These are phyloP conservation scores for Hypoxylon sp. DNA, from an alignment of 2,329 filamentous ascomycete genomes.

Conservation along the genomic window DNA sequence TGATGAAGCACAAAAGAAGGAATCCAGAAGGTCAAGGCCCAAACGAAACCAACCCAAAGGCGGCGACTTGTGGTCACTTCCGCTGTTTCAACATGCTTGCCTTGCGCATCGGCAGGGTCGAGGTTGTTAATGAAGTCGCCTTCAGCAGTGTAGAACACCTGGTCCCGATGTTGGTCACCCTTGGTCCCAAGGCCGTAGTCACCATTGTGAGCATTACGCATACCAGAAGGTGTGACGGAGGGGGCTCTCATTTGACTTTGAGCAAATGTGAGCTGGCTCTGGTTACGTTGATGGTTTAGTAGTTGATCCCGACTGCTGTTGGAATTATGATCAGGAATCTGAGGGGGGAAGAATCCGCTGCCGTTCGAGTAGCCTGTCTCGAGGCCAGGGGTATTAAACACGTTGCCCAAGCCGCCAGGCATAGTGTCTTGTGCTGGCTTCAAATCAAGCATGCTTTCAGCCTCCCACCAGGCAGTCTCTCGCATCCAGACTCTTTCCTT, in stretches of 20 bases:
- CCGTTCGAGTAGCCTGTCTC: conserved; percentile 78
- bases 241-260: conserved; percentile 62
- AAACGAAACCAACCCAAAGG: conserved; percentile 85
- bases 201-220: conserved; percentile 73
- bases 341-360: conserved; percentile 79
- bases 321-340: conserved; percentile 72
- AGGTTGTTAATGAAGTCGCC: conserved; percentile 77
- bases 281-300: conserved; percentile 70
- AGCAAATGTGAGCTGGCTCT: conserved; percentile 66
- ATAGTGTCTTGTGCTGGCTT: conserved; percentile 72
- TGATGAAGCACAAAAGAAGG: conserved; percentile 86
- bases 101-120: conserved; percentile 83
- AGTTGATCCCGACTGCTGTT: conserved; percentile 82
- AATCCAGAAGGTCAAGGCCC: conserved; percentile 93
- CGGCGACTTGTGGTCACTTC: conserved; percentile 75
- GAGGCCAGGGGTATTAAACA: conserved; percentile 65
- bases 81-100: conserved; percentile 81
- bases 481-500: conserved; percentile 96
- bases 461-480: conserved; percentile 96
- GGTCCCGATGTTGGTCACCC: conserved; percentile 82
- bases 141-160: conserved; percentile 81
- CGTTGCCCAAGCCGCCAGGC: conserved; percentile 52
- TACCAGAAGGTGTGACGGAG: conserved; percentile 73
- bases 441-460: conserved; percentile 93
- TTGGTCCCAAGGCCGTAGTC: conserved; percentile 93